Evolutionary conservation across 169 alveolate species (phyloP), one percentile per base, ranked within the genome.

Genomic region (Plasmodium berghei): DNA sequence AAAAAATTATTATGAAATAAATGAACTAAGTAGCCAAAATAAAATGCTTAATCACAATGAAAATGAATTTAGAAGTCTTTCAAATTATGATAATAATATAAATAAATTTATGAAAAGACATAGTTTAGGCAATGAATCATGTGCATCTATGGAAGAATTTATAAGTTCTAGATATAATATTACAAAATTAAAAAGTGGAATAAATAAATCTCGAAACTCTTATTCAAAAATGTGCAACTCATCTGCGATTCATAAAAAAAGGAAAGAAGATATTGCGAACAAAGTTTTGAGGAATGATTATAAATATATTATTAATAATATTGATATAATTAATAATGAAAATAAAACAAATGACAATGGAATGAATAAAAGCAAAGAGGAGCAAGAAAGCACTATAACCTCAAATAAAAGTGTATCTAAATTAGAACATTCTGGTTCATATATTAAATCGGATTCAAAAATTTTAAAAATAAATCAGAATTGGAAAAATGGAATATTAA

Each of bases 261-360:
- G n/a, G 12, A 34, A 64, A 10, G 12, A 58, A 5, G 89, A 77
- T 49, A 72, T 48, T 14, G 28, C 77, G 0, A 59, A 77, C 12
- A 20, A 63, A 20, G 42, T 63, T 12, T 16, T 59, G 40, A 59
- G 66, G 49, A 70, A 77, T 18, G 75, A 63, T 28, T 77, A 77
- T 45, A 34, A 34, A 34, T 34, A 34, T 34, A 6, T 34, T 34
- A 34, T 34, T 5, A 34, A 34, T 5, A 28, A 28, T 1, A 28
- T 5, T 5, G 64, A 62, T 14, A 63, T 49, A 24, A 64, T 62
- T 24, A n/a, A 46, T 18, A 83, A 69, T 42, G 90, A 83, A 56
- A 69, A 83, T 24, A 69, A 42, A 55, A 83, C 62, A 45, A 80
- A 67, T 40, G 90, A 83, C 42, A 83, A 83, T 24, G 58, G 42